Evolutionary conservation across 1,284 basidiomycete species (phyloP), one percentile per base, ranked within the genome.

Genomic region (Stereum hirsutum): DNA sequence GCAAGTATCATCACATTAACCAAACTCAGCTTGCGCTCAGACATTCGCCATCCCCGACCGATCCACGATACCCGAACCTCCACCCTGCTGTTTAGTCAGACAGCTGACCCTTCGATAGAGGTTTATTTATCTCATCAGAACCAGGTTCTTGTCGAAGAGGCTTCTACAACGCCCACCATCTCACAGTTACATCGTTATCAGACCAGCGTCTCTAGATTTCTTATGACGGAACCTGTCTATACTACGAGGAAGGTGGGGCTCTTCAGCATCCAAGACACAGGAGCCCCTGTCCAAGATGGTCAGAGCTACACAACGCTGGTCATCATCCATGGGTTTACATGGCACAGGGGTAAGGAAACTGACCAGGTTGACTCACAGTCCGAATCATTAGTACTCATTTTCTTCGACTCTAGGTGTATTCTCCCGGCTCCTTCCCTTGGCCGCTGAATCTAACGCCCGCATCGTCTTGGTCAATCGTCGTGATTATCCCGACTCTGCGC

Each of bases 391-490:
- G n/a, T n/a, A n/a, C n/a, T 30, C 28, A 30, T 8, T n/a, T 30
- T 8, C 8, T 8, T 8, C 28, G 8, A n/a, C 8, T 35, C 7
- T 28, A 52, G 51, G 34, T n/a, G 28, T 49, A n/a, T 52, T 52
- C 36, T 8, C 17, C 7, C 44, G 43, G n/a, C 15, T 49, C 6
- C 19, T 42, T 1, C 45, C 47, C 17, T 46, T 49, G 39, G 54
- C 53, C 2, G 49, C 41, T 11, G 30, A 47, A 33, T 27, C 47
- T 23, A 54, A 58, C 33, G 21, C 53, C 2, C 57, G 59, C 17
- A 28, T 56, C n/a, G 47, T 62, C 23, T 42, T 55, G 21, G 39
- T 59, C 15, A 60, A 59, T 39, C 49, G 61, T 7, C 55, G 60
- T 10, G 58, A 57, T 36, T 63, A 59, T 36, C 48, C 51, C 11